Base-by-base conservation (phyloP, 257 asterid genomes). In the Solanum dulcamara region DNA sequence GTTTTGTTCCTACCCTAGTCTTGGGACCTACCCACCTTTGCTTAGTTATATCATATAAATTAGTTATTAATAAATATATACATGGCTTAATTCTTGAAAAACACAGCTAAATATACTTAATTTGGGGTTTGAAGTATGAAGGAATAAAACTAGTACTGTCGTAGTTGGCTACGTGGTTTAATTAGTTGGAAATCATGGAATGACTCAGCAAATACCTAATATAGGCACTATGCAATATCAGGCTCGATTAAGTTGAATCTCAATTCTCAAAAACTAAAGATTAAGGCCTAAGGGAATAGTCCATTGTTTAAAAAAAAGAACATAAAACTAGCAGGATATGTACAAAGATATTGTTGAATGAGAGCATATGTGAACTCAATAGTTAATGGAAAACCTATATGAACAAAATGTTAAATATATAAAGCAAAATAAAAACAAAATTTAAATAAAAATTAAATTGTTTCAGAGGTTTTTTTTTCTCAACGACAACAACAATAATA, bases 1-100 rank as follows among this genome's bases (percentile, higher is more conserved):
- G 91, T 80, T 83, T 89, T 93, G 93, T 89, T 86, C 93, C 87
- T 81, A 84, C 84, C 87, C 91, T 86, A 86, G 88, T 86, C 66
- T 81, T 87, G 80, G 89, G 92, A 74, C 95, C 91, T 86, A 88
- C 87, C 84, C 50, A 32, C 33, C 59, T 67, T 60, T 46, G 20
- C 59, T 83, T 51, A 35, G 4, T 22, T 66, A 50, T 24, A 12
- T 44, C 38, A 53, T 85, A 7, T 71, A 35, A 53, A 53, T 53
- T 53, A 20, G 64, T 22, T 59, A 59, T 59, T n/a, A n/a, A 44
- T 42, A 26, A 13, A 62, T 62, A 64, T 32, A 66, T 24, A 42
- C 14, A 74, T 42, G 59, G 6, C 59, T 7, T 74, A 74, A 24
- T 75, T 75, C 38, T 75, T 75, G 59, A 66, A 70, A 70, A 70